Base-by-base conservation (phyloP, 352 stramenopile species). In the Globisporangium cylindrosporum region DNA sequence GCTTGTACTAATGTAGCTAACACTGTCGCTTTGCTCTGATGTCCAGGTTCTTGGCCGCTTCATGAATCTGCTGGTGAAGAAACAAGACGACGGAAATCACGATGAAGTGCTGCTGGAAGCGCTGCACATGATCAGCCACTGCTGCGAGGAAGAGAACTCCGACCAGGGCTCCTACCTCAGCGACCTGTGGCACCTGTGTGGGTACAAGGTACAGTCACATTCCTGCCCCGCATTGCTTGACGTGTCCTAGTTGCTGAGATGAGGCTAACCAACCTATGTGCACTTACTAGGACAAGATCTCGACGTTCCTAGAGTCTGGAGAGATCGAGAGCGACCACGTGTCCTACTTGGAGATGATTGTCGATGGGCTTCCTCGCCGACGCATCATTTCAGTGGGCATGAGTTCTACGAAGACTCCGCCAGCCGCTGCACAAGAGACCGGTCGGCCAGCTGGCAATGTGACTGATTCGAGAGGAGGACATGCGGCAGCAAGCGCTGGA, bases 121-220 rank as follows among this genome's bases (percentile, higher is more conserved):
- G 36, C 63, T 95, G 6, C 82, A 95, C 63, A 70, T 77, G 59
- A 62, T 93, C 5, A 88, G 81, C 24, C 82, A 90, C 66, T 79
- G 81, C 55, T 82, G 74, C 8, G 65, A 82, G 38, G 73, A 86
- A 4, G 69, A 89, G 3, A 70, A 77, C 2, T 68, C 72, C 0
- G 85, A 95, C 62, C 76, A 84, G 38, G 87, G 85, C 15, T 90
- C 85, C 64, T 88, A 82, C 43, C 34, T 95, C 55, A 92, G 83
- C 43, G 87, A 95, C 67, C 62, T 93, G 25, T 92, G 83, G 82
- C 70, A 82, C 62, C 66, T 92, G 18, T 88, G 75, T 36, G 72
- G 74, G 29, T 90, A 89, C 66, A 88, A 81, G 59, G 77, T 82
- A 73, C 27, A 41, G 7, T 1, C 27, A 41, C 56, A 27, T n/a